A percentile compares a stretch with the other conserved stretches of the same genome.
phyloP scores from a whole-genome alignment of 805 yeast genomes.

The Candida nonsorbophila region DNA sequence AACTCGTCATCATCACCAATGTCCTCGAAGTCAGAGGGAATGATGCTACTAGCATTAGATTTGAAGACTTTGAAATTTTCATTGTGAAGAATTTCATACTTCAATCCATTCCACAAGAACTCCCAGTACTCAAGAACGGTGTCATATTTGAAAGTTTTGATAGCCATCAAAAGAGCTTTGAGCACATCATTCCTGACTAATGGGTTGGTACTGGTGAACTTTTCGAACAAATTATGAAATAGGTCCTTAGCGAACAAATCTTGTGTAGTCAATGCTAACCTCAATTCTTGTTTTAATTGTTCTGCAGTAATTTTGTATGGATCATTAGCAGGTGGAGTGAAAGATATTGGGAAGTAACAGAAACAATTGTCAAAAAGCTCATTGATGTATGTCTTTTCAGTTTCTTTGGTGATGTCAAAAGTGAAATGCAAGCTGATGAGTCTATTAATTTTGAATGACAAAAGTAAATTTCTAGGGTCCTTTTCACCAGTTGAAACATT shows the following conservation, averaged over 20 bases:
- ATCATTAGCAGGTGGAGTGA: constrained; percentile 87
- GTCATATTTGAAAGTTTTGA: constrained; percentile 44
- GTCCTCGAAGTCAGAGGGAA: constrained; percentile 19
- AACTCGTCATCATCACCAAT: constrained; percentile 32
- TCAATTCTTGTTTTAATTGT: constrained; percentile 59
- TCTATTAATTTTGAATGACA: constrained; percentile 57
- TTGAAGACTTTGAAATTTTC: constrained; percentile 30
- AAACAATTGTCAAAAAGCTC: constrained; percentile 84
- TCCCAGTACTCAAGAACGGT: constrained; percentile 59
- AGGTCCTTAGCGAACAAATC: constrained; percentile 64
- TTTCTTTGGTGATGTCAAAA: constrained; percentile 20
- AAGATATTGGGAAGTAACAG: constrained; percentile 95
- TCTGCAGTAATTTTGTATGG: constrained; percentile 76
- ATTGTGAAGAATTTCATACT: constrained; percentile 82
- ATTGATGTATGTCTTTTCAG: constrained; percentile 42
- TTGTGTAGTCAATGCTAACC: constrained; percentile 59
- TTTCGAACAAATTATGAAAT: constrained; percentile 73
- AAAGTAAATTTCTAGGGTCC: constrained; percentile 82
- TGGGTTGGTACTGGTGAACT: constrained; percentile 71
- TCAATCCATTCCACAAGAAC: constrained; percentile 80
- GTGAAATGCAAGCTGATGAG: constrained; percentile 37
- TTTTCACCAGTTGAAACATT: constrained; percentile 82
- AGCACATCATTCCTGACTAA: constrained; percentile 71
- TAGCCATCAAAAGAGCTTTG: constrained; percentile 52
- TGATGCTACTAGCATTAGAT: constrained; percentile 17